Evolutionary conservation across 768 basidiomycete genomes (phyloP).

Genomic region (Podaxis sp.): DNA sequence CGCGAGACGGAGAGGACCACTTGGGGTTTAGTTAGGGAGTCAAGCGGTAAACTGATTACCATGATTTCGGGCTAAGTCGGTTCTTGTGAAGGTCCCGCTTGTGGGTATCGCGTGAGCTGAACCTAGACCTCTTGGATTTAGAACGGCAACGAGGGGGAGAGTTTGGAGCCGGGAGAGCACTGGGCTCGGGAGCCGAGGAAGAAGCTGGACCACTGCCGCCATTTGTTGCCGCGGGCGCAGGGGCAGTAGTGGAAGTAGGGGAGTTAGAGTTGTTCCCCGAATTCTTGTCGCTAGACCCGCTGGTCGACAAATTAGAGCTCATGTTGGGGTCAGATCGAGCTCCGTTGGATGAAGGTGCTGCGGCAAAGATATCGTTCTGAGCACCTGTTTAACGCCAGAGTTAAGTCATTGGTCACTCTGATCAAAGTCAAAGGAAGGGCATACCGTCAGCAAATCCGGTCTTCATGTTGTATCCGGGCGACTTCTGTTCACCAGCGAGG

Average conservation of each 20-base stretch:
- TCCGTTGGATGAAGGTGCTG: not conserved
- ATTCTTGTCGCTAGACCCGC: not conserved
- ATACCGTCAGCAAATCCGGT: constrained; percentile 46
- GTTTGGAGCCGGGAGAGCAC: not conserved
- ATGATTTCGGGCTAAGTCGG: not conserved
- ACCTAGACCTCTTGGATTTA: not conserved
- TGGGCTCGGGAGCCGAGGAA: not conserved
- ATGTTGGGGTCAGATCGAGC: not conserved
- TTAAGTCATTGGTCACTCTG: not conserved
- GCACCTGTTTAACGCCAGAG: not conserved
- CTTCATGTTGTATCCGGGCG: constrained; percentile 49
- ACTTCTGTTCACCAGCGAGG: constrained; percentile 34
- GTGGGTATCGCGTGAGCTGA: not conserved
- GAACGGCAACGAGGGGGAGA: not conserved
- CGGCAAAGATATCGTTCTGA: constrained; percentile 13
- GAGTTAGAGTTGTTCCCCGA: not conserved
- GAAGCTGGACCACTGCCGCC: not conserved
- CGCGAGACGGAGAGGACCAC: not conserved
- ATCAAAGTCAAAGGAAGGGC: constrained; percentile 14
- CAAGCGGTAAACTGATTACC: not conserved
- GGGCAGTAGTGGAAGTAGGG: not conserved
- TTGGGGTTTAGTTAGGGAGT: not conserved
- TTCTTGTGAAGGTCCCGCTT: constrained; percentile 1
- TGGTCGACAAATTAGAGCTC: not conserved
- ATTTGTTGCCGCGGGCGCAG: not conserved